These are phyloP conservation scores for Pleurozium schreberi DNA, from an alignment of 225 moss, liverwort and hornwort species.

Conservation along the genomic window DNA sequence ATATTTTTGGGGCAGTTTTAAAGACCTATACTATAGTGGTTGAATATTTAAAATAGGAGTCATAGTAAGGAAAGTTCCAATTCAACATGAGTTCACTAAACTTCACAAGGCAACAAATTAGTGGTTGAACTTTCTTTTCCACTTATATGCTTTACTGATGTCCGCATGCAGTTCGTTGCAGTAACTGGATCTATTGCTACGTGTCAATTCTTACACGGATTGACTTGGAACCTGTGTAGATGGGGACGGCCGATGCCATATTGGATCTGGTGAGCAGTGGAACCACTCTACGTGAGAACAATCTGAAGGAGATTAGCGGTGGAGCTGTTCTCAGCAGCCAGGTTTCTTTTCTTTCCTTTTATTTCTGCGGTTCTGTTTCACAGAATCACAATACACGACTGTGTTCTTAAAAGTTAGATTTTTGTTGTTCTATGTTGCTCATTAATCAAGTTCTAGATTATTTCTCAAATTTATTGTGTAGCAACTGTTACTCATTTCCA, in stretches of 20 bases:
- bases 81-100: no score
- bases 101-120: no score
- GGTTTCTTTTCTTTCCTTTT: constrained; percentile 9
- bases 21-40: no score
- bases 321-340: constrained; percentile 76
- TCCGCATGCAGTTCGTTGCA: neutral
- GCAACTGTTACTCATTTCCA: neutral
- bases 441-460: neutral
- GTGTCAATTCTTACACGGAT: neutral
- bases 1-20: no score
- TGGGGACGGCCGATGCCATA: constrained; percentile 98
- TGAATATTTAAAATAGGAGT: no score
- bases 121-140: no score
- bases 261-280: constrained; percentile 96
- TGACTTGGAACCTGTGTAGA: constrained; percentile 29
- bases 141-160: neutral
- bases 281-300: constrained; percentile 92
- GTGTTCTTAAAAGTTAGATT: neutral
- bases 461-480: neutral
- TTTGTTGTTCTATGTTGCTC: neutral
- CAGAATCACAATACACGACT: neutral
- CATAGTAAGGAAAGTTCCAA: no score
- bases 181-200: neutral
- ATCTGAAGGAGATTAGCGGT: constrained; percentile 73
- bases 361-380: neutral